A percentile compares a stretch with the other conserved stretches of the same genome.
These are phyloP conservation scores for Lathyrus sativus DNA, from an alignment of 306 rosid species.

Conservation along the genomic window DNA sequence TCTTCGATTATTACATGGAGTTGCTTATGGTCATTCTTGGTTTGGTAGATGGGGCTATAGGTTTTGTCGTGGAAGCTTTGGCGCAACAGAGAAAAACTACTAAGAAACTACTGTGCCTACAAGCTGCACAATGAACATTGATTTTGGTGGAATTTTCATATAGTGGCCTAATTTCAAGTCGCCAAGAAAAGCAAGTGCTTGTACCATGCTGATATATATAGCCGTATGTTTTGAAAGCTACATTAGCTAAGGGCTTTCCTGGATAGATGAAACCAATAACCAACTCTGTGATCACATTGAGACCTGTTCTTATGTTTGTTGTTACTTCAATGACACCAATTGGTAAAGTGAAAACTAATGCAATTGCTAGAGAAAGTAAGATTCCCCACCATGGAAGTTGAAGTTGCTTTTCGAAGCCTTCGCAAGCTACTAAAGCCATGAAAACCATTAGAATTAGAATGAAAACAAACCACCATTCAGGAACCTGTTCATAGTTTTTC, in stretches of 20 bases:
- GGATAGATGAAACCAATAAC: constrained; percentile 72
- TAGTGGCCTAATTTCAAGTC: constrained; percentile 79
- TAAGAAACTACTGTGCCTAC: constrained; percentile 57
- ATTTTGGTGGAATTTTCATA: constrained; percentile 75
- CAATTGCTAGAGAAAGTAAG: constrained; percentile 57
- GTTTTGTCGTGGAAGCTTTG: no score
- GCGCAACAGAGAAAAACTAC: no score
- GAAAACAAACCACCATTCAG: constrained; percentile 65
- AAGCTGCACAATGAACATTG: constrained; percentile 64
- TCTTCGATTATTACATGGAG: no score
- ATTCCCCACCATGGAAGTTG: constrained; percentile 93
- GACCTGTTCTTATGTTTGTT: constrained; percentile 60
- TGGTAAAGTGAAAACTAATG: constrained; percentile 71
- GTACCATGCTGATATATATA: constrained; percentile 68
- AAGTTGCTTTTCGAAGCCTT: constrained; percentile 74
- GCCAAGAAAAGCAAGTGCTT: constrained; percentile 51
- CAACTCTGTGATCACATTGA: constrained; percentile 63
- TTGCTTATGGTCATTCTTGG: no score
- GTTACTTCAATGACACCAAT: constrained; percentile 78
- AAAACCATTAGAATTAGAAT: constrained; percentile 46
- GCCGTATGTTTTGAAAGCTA: constrained; percentile 73
- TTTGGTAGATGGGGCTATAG: no score
- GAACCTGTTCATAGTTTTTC: constrained; percentile 69
- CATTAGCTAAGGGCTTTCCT: constrained; percentile 73
- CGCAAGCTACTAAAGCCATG: constrained; percentile 54